Conservation (phyloP, 2,329 filamentous ascomycete genomes). For the Microcyclosporella mali region DNA sequence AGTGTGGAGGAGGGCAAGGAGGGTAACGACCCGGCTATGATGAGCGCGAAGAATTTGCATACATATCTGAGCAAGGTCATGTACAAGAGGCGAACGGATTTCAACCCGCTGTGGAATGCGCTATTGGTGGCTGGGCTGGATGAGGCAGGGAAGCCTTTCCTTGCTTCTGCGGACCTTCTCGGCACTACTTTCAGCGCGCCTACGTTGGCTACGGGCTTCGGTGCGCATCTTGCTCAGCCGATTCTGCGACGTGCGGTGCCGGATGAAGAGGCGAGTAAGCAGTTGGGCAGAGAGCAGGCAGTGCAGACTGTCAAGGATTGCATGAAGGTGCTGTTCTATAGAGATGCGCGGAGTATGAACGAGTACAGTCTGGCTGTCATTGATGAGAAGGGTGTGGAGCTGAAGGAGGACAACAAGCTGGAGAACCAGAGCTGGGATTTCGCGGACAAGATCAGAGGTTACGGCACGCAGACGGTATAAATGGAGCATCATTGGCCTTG, state of each 20-base stretch:
- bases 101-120: constrained; percentile 97
- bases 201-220: constrained; percentile 87
- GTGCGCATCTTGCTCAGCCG: constrained; percentile 85
- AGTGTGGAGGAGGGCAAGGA: constrained; percentile 71
- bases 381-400: constrained; percentile 71
- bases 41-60: constrained; percentile 91
- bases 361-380: constrained; percentile 86
- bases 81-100: constrained; percentile 89
- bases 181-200: constrained; percentile 87
- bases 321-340: constrained; percentile 98
- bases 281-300: constrained; percentile 70
- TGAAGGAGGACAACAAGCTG: constrained; percentile 78
- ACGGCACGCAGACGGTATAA: constrained; percentile 67
- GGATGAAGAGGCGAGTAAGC: constrained; percentile 69
- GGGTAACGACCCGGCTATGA: constrained; percentile 37
- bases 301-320: constrained; percentile 79
- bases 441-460: constrained; percentile 88
- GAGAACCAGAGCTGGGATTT: constrained; percentile 98
- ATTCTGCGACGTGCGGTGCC: constrained; percentile 79
- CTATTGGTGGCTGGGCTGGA: constrained; percentile 86
- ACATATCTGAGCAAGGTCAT: constrained; percentile 94
- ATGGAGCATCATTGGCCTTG: too few species aligned
- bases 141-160: constrained; percentile 72
- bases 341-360: constrained; percentile 88
- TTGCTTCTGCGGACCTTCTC: constrained; percentile 84